Evolutionary conservation across 1,139 yeast species (phyloP), one percentile per base, ranked within the genome.

Genomic region (Blastobotrys indianensis): DNA sequence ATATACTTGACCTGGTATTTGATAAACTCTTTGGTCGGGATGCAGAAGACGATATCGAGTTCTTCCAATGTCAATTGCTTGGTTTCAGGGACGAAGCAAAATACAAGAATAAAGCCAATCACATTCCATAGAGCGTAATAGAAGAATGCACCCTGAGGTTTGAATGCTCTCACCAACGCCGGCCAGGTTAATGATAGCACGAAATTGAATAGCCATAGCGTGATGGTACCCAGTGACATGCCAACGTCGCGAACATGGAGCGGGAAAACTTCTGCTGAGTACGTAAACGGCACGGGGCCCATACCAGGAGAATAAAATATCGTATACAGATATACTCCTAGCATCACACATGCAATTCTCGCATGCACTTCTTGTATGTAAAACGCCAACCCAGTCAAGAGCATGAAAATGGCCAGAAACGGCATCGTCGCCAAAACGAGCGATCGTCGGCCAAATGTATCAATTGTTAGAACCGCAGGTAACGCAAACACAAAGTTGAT

Each of bases 261-360:
- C 47, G 94, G 90, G 72, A 85, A 86, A 53, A 85, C 85, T 65
- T 86, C 94, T 12, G 95, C 94, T 32, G 92, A 81, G 61, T 85
- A 85, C 2, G 94, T 84, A 70, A 85, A 86, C 5, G 95, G 94
- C 43, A 86, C 94, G 12, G 94, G 94, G 38, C 95, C 95, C 68
- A 84, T 87, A 51, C 94, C 92, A 2, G 85, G 80, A 1, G 94
- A 83, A 66, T 86, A 86, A 53, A 83, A 82, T 39, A 79, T 74
- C 0, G 87, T 70, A 66, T 78, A 86, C 37, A 86, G 62, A 61
- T 85, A 86, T 49, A 86, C 80, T 56, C 94, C 94, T 46, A 79
- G 66, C 6, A 82, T 70, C 46, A 84, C 77, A 51, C 80, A 73
- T 3, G 80, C 94, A 51, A 82, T 65, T 60, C 85, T 75, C 2